Evolutionary conservation across 225 moss, liverwort and hornwort species (phyloP), one percentile per base, ranked within the genome.

Genomic region (Straminergon stramineum): DNA sequence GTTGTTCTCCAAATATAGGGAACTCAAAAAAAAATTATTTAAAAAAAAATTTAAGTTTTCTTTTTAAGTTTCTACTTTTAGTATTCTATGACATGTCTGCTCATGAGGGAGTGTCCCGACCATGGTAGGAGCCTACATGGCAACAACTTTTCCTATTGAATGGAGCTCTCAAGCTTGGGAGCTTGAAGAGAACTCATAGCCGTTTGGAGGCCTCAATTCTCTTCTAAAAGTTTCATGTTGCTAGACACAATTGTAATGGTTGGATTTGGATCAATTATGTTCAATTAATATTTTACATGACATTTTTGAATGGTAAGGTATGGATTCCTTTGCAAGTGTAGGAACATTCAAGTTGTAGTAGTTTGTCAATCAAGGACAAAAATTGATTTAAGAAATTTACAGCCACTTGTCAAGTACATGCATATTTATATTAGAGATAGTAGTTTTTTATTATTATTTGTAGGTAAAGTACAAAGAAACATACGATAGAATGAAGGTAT

Each of bases 251-350:
- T 77, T 53, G 77, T 53, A 22, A 53, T 22, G 8, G 35, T 53
- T 77, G 53, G 21, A 19, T n/a, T 48, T 51, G 51, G 22, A 65
- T 67, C 67, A 52, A 35, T 52, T 4, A 35, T 17, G 13, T 22
- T 53, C 5, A 53, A 53, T 55, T 22, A 77, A 35, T 9, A 77
- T 3, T 35, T 35, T 55, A 55, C 4, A 15, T 15, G 15, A 55
- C 0, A 32, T 55, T 52, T 2, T 35, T 23, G 9, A 35, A 23
- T 15, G 2, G 1, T 35, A 35, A 35, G 2, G 55, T 35, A 55
- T 34, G 1, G 1, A 2, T 76, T 8, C 3, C 21, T 76, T 31
- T 77, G 8, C 2, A 3, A 3, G 0, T 22, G 2, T 0, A 22
- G 3, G 3, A 77, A 53, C 35, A 77, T 55, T 53, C 0, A 0